Conservation (phyloP, 192 early-diverging fungal species). For the Coemansia biformis region DNA sequence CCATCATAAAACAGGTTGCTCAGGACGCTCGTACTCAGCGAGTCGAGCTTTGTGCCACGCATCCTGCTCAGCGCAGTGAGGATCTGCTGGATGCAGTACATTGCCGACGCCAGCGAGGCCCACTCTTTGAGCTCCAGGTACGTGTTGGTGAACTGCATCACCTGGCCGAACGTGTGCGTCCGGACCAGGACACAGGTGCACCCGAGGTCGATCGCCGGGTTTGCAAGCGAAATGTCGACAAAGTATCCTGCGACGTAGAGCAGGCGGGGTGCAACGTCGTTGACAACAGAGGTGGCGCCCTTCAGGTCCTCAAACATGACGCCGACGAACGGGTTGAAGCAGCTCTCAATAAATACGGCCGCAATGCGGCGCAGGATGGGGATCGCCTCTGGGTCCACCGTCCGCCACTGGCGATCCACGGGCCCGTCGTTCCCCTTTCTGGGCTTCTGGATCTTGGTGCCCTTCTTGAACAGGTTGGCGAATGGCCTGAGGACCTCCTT, state of each 20-base stretch:
- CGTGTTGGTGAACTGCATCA: conserved; percentile 34
- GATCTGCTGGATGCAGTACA: conserved; percentile 47
- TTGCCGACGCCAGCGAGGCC: conserved; percentile 27
- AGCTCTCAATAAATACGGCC: conserved; percentile 38
- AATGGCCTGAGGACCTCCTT: conserved; percentile 38
- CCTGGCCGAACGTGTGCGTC: conserved; percentile 32
- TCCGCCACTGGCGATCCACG: conserved; percentile 34
- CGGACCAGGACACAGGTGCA: conserved; percentile 32
- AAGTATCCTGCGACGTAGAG: conserved; percentile 44
- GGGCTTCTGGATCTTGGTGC: conserved; percentile 16
- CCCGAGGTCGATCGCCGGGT: conserved; percentile 37
- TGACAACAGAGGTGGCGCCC: conserved; percentile 11
- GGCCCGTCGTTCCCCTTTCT: conserved; percentile 4
- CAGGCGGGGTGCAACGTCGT: conserved; percentile 19
- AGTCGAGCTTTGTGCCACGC: conserved; percentile 34
- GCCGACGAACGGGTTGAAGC: conserved; percentile 40
- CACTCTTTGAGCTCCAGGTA: conserved; percentile 40
- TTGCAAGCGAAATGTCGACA: conserved; percentile 44
- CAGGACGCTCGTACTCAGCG: conserved; percentile 32
- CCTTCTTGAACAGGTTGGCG: conserved; percentile 32
- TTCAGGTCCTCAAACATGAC: conserved; percentile 38
- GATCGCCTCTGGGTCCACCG: conserved; percentile 16
- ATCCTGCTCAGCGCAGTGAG: conserved; percentile 30
- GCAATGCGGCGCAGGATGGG: conserved; percentile 31
- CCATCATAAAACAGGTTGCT: conserved; percentile 50